A percentile compares a stretch with the other conserved stretches of the same genome.
phyloP scores from a whole-genome alignment of 1,284 basidiomycete species.

The Heterobasidion annosum region DNA sequence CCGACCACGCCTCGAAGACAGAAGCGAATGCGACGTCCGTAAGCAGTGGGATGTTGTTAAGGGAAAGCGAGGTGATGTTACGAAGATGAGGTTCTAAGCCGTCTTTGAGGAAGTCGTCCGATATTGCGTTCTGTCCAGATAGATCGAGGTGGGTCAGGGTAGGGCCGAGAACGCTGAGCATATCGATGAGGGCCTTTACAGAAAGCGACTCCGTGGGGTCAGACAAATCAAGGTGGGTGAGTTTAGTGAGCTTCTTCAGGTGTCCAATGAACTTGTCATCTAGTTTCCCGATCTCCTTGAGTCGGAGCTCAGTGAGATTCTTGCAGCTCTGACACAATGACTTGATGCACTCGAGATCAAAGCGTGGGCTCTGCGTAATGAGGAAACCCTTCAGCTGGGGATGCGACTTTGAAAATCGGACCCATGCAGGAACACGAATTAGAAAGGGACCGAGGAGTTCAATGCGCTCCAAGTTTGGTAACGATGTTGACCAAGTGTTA shows the following conservation, averaged over 20 bases:
- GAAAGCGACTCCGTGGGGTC: conserved; percentile 29
- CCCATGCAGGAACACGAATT: conserved; percentile 72
- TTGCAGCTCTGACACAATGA: conserved; percentile 58
- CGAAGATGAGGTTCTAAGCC: conserved; percentile 53
- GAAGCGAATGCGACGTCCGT: conserved; percentile 59
- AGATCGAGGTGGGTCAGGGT: conserved; percentile 49
- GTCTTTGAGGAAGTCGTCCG: conserved; percentile 47
- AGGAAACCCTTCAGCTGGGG: conserved; percentile 62
- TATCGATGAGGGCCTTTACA: conserved; percentile 37
- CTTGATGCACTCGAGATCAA: conserved; percentile 67
- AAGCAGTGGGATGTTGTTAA: conserved; percentile 55
- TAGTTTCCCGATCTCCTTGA: conserved; percentile 76
- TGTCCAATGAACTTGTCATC: conserved; percentile 52
- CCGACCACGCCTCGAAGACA: conserved; percentile 47
- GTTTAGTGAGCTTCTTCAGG: conserved; percentile 35
- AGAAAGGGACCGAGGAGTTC: conserved; percentile 89
- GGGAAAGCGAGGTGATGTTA: conserved; percentile 43
- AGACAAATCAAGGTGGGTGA: conserved; percentile 43
- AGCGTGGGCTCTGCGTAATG: conserved; percentile 83
- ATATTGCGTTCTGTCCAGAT: conserved; percentile 51
- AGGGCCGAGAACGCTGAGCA: conserved; percentile 35
- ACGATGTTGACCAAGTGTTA: conserved; percentile 49
- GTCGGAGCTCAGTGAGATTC: conserved; percentile 58
- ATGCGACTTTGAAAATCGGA: conserved; percentile 61
- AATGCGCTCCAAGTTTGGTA: conserved; percentile 62